These are phyloP conservation scores for Fusarium solani-melongenae DNA, from an alignment of 2,329 filamentous ascomycete species.

Conservation along the genomic window DNA sequence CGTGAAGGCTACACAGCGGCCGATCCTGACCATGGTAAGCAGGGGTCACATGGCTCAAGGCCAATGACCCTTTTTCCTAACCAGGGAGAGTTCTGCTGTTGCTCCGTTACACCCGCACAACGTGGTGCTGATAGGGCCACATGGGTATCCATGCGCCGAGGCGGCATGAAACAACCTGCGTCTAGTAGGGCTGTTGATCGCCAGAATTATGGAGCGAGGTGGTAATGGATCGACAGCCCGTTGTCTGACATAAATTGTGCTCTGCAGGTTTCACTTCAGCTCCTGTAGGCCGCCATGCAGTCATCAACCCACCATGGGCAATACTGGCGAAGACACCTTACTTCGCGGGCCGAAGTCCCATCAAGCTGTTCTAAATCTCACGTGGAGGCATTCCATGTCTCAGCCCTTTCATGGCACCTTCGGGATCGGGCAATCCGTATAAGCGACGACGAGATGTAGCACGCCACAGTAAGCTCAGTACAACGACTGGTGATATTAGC, in stretches of 20 bases:
- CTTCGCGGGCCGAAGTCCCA: neutral
- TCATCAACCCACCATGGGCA: neutral
- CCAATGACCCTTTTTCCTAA: neutral
- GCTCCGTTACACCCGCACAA: neutral
- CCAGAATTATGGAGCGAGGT: neutral
- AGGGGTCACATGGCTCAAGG: neutral
- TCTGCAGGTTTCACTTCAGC: neutral
- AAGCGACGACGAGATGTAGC: neutral
- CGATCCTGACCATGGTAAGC: neutral
- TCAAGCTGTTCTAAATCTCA: neutral
- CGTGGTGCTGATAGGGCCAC: neutral
- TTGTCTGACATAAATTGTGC: neutral
- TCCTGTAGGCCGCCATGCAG: neutral
- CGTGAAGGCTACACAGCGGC: neutral
- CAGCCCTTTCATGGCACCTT: neutral
- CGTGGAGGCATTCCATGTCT: neutral
- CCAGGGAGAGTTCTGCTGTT: neutral
- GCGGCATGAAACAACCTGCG: neutral
- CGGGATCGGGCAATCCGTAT: neutral
- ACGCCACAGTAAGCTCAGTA: neutral
- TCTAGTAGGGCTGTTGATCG: neutral
- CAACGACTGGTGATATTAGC: neutral
- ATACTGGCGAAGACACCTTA: neutral
- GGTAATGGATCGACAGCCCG: neutral
- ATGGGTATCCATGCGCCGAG: neutral